These are phyloP conservation scores for Lippia alba DNA, from an alignment of 305 asterid genomes.

Conservation along the genomic window DNA sequence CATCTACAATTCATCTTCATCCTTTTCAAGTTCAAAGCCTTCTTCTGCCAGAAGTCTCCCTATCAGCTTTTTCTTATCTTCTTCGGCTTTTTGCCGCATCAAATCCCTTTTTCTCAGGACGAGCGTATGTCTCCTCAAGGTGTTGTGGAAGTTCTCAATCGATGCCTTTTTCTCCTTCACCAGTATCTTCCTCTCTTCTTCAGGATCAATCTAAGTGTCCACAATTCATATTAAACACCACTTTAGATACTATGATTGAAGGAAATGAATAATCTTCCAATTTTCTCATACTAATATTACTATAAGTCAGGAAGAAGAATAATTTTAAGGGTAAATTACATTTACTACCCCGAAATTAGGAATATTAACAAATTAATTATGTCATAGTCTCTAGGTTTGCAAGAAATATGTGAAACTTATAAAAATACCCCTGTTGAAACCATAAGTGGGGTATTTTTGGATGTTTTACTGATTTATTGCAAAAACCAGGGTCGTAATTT, in stretches of 20 bases:
- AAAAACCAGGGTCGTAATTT: too few species aligned
- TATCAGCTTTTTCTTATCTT: conserved; percentile 68
- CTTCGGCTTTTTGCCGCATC: conserved; percentile 78
- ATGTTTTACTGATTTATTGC: too few species aligned
- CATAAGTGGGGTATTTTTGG: too few species aligned
- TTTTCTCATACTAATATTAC: too few species aligned
- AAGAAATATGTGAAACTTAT: too few species aligned
- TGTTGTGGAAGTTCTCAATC: conserved; percentile 67
- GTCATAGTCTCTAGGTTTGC: background rate
- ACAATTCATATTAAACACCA: too few species aligned
- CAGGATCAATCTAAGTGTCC: conserved; percentile 74
- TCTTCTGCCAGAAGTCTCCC: conserved; percentile 87
- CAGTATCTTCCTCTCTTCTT: conserved; percentile 86
- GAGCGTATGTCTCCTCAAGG: conserved; percentile 80
- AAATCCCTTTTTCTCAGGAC: conserved; percentile 78
- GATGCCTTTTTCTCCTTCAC: conserved; percentile 85
- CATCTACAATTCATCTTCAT: conserved; percentile 54
- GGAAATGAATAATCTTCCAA: too few species aligned
- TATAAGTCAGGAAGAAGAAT: too few species aligned
- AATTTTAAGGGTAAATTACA: too few species aligned
- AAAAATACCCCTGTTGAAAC: too few species aligned
- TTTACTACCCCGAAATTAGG: too few species aligned
- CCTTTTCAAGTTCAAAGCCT: conserved; percentile 87
- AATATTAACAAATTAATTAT: background rate
- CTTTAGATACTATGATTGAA: too few species aligned